These are phyloP conservation scores for Orobanche coerulescens DNA, from an alignment of 257 asterid genomes.

Conservation along the genomic window DNA sequence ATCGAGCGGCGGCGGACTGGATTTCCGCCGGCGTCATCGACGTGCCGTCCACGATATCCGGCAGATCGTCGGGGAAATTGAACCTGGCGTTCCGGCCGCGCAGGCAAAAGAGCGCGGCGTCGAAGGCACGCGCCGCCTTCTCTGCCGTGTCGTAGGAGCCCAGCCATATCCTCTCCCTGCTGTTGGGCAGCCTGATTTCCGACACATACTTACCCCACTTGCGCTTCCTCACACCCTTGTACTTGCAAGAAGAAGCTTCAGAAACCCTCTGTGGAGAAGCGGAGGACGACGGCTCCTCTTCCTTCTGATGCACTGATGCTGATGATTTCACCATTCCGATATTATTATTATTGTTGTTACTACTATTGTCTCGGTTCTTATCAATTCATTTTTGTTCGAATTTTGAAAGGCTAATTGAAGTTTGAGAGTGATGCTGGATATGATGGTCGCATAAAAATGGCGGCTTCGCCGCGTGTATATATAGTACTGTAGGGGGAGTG, in stretches of 20 bases:
- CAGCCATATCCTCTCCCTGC: constrained; percentile 69
- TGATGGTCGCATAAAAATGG: neutral
- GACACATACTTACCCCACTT: constrained; percentile 74
- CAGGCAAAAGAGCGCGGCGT: constrained; percentile 58
- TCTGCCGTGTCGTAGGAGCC: constrained; percentile 62
- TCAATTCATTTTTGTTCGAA: no score
- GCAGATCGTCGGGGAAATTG: constrained; percentile 49
- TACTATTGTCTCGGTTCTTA: neutral
- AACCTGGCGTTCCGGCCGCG: constrained; percentile 50
- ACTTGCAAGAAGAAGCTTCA: constrained; percentile 18
- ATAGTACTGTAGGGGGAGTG: neutral
- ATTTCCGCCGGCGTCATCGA: constrained; percentile 49
- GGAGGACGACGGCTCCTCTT: neutral
- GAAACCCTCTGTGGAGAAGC: neutral
- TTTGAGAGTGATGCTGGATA: no score
- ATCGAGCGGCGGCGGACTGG: constrained; percentile 54
- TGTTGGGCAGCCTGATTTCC: constrained; percentile 58
- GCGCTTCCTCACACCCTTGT: constrained; percentile 53
- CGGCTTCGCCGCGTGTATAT: constrained; percentile 15
- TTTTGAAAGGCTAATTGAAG: no score
- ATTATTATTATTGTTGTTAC: neutral
- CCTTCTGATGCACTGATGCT: neutral
- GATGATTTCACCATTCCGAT: constrained; percentile 35
- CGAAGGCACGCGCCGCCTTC: constrained; percentile 71
- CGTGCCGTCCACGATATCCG: constrained; percentile 39